Conservation (phyloP, 139 green algal species). For the Tetraselmis chui region DNA sequence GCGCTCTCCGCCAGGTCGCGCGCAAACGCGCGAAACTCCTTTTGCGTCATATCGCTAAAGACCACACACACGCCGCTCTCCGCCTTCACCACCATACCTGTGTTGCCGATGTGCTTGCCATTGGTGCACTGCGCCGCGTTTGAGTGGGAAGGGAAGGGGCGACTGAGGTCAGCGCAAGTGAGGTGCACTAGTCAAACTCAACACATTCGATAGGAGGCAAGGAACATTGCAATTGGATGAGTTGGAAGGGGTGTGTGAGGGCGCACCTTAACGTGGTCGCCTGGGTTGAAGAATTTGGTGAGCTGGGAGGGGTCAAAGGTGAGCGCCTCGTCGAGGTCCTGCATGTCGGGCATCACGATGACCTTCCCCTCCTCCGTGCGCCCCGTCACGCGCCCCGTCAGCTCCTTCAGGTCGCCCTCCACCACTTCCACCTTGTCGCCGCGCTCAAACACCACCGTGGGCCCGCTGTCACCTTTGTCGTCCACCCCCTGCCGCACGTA, state of each 20-base stretch:
- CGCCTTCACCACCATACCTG: slow-evolving; percentile 78
- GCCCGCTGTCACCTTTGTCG: not conserved
- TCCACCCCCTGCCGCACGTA: too few species aligned
- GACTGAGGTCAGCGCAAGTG: too few species aligned
- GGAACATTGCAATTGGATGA: too few species aligned
- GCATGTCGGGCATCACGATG: slow-evolving; percentile 48
- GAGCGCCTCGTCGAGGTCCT: slow-evolving; percentile 43
- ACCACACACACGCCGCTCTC: slow-evolving; percentile 54
- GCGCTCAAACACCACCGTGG: not conserved
- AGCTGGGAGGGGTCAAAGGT: slow-evolving; percentile 53
- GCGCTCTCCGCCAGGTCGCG: slow-evolving; percentile 69
- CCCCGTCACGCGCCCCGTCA: slow-evolving; percentile 56
- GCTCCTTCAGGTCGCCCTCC: slow-evolving; percentile 75
- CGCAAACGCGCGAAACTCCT: slow-evolving; percentile 79
- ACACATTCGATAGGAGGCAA: too few species aligned
- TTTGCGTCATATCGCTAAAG: slow-evolving; percentile 60
- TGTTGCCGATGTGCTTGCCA: slow-evolving; percentile 72
- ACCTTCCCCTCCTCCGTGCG: slow-evolving; percentile 60
- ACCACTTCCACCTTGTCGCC: slow-evolving; percentile 56
- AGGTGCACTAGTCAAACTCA: too few species aligned
- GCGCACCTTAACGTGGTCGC: slow-evolving; percentile 2
- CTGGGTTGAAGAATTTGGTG: slow-evolving; percentile 59
- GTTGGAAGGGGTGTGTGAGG: too few species aligned
- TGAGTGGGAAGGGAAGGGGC: too few species aligned
- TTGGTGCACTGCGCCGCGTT: slow-evolving; percentile 3